phyloP scores from a whole-genome alignment of 495 filamentous ascomycete species.

The Terfezia claveryi region DNA sequence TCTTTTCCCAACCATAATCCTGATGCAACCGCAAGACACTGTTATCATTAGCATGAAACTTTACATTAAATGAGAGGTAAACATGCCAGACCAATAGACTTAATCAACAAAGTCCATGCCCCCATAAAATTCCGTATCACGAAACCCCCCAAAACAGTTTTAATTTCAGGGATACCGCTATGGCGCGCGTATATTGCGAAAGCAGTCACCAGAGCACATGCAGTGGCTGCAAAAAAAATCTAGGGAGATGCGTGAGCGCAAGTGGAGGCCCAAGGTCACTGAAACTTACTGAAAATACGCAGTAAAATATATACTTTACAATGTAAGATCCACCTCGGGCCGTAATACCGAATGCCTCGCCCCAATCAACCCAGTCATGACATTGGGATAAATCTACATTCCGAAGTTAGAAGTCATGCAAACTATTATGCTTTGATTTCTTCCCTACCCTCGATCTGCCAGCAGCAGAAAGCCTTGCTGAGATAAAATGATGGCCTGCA shows the following conservation, averaged over 20 bases:
- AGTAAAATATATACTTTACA: constrained; percentile 68
- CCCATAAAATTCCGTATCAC: constrained; percentile 83
- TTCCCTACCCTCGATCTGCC: constrained; percentile 52
- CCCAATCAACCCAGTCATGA: constrained; percentile 68
- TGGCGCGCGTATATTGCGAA: constrained; percentile 84
- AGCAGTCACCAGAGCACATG: constrained; percentile 55
- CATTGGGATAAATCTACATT: constrained; percentile 46
- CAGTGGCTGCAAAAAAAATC: constrained; percentile 60
- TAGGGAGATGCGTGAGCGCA: constrained; percentile 17
- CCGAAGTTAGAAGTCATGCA: neutral
- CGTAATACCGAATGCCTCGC: constrained; percentile 40
- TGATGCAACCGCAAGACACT: constrained; percentile 86
- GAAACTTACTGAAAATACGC: constrained; percentile 48
- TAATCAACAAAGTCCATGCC: constrained; percentile 76
- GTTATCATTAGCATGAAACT: constrained; percentile 13
- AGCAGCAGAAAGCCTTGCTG: constrained; percentile 78
- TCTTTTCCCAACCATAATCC: constrained; percentile 98
- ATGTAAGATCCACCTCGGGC: constrained; percentile 50
- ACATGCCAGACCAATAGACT: constrained; percentile 71
- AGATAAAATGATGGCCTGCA: constrained; percentile 70
- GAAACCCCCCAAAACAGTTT: constrained; percentile 87
- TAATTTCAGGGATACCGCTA: constrained; percentile 94
- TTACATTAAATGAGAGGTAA: neutral
- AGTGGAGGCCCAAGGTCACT: neutral
- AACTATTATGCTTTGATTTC: neutral